These are phyloP conservation scores for Trichoderma sp. DNA, from an alignment of 2,329 filamentous ascomycete genomes.

Conservation along the genomic window DNA sequence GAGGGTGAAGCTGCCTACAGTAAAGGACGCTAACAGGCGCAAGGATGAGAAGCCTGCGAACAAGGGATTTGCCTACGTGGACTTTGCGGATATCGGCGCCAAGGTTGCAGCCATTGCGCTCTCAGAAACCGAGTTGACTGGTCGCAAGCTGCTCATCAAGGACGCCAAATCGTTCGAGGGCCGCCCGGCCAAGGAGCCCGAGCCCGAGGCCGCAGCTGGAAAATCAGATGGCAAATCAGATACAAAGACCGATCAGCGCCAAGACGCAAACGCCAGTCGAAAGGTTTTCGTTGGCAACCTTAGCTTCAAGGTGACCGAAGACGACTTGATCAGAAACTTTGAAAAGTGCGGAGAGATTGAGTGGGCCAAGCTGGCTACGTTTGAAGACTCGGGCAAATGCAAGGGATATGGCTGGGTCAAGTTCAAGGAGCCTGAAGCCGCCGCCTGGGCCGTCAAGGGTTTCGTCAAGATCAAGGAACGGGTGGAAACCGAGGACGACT, in stretches of 20 bases:
- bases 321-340: constrained; percentile 80
- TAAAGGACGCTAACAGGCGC: constrained; percentile 52
- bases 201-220: constrained; percentile 37
- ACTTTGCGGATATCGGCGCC: constrained; percentile 74
- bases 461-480: constrained; percentile 74
- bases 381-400: constrained; percentile 96
- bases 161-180: constrained; percentile 88
- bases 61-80: constrained; percentile 95
- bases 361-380: constrained; percentile 87
- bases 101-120: constrained; percentile 79
- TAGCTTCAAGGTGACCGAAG: constrained; percentile 78
- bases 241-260: constrained; percentile 42
- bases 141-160: constrained; percentile 89
- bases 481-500: constrained; percentile 65
- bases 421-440: constrained; percentile 78
- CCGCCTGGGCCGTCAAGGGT: constrained; percentile 72
- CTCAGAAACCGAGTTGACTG: constrained; percentile 78
- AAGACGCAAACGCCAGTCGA: constrained; percentile 65
- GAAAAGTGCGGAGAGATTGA: constrained; percentile 80
- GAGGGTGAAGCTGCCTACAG: constrained; percentile 76
- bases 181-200: constrained; percentile 70
- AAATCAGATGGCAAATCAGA: constrained; percentile 38
- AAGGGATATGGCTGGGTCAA: constrained; percentile 97
- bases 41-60: constrained; percentile 56
- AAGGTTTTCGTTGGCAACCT: constrained; percentile 94